These are phyloP conservation scores for Cryptosporidium sp. DNA, from an alignment of 169 alveolate species.

Conservation along the genomic window DNA sequence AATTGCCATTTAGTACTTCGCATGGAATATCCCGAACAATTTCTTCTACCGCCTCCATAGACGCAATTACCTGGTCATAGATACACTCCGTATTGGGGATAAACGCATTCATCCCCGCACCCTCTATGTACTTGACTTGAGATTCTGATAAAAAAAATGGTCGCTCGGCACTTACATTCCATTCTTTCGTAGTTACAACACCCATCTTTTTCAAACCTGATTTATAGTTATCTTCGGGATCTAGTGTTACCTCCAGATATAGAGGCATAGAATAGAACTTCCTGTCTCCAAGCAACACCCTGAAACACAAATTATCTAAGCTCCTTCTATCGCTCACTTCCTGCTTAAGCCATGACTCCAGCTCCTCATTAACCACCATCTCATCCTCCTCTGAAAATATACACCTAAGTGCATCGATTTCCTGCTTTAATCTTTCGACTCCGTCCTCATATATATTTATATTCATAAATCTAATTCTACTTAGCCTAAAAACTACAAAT, in stretches of 20 bases:
- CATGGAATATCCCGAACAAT: slow-evolving; percentile 37
- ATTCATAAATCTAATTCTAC: neutral
- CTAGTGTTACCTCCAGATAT: slow-evolving; percentile 26
- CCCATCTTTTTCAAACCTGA: neutral
- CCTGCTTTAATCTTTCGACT: slow-evolving; percentile 16
- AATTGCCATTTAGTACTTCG: neutral
- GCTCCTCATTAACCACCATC: slow-evolving; percentile 1
- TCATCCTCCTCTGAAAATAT: slow-evolving; percentile 36
- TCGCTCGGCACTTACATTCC: neutral
- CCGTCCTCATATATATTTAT: neutral
- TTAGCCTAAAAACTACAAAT: neutral
- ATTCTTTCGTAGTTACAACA: neutral
- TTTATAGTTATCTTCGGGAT: slow-evolving; percentile 22
- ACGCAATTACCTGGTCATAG: slow-evolving; percentile 41
- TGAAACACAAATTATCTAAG: neutral
- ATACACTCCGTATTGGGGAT: slow-evolving; percentile 43
- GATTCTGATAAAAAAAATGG: slow-evolving; percentile 69
- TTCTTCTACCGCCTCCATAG: slow-evolving; percentile 50
- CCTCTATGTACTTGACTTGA: slow-evolving; percentile 9
- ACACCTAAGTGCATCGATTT: slow-evolving; percentile 35
- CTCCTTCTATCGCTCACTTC: neutral
- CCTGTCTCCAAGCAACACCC: slow-evolving; percentile 11
- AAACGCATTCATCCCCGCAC: slow-evolving; percentile 15
- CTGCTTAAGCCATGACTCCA: slow-evolving; percentile 13
- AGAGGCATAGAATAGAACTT: slow-evolving; percentile 24